Conservation (phyloP, 1,284 basidiomycete genomes). For the Laetiporus sulphureus region DNA sequence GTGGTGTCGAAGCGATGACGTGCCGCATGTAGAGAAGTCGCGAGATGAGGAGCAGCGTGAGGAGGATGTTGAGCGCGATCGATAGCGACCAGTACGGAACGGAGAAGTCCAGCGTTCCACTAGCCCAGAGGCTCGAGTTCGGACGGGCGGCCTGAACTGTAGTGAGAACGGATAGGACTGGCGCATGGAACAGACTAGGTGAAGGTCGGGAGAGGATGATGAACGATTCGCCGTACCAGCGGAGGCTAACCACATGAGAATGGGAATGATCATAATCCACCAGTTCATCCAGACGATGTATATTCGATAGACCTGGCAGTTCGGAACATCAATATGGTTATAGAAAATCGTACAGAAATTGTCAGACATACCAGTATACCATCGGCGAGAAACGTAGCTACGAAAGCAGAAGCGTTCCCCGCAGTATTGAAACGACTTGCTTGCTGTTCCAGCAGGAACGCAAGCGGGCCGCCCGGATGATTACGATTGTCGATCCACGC, state of each 20-base stretch:
- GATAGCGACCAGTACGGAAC: constrained; percentile 17
- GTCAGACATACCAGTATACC: constrained; percentile 21
- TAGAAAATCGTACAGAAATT: too few species aligned
- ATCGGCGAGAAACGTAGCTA: constrained; percentile 26
- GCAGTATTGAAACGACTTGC: constrained; percentile 20
- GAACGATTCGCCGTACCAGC: too few species aligned
- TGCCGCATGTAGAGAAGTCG: constrained; percentile 28
- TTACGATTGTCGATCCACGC: constrained; percentile 27
- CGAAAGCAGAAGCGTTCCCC: constrained; percentile 21
- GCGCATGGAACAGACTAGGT: too few species aligned
- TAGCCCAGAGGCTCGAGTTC: constrained; percentile 8
- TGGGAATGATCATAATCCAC: constrained; percentile 8
- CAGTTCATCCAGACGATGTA: constrained; percentile 18
- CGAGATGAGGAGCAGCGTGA: constrained; percentile 30
- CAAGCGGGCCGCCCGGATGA: constrained; percentile 28
- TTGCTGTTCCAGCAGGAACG: constrained; percentile 8
- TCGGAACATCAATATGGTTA: too few species aligned
- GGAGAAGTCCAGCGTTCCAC: constrained; percentile 5
- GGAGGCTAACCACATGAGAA: constrained; percentile 9
- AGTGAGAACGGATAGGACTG: constrained; percentile 9
- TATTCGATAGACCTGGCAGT: constrained; percentile 23
- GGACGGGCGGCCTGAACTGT: constrained; percentile 12
- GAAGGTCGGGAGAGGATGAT: too few species aligned
- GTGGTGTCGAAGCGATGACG: constrained; percentile 14
- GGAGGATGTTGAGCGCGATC: constrained; percentile 28